These are phyloP conservation scores for Fusarium chaquense DNA, from an alignment of 2,329 filamentous ascomycete genomes.

Conservation along the genomic window DNA sequence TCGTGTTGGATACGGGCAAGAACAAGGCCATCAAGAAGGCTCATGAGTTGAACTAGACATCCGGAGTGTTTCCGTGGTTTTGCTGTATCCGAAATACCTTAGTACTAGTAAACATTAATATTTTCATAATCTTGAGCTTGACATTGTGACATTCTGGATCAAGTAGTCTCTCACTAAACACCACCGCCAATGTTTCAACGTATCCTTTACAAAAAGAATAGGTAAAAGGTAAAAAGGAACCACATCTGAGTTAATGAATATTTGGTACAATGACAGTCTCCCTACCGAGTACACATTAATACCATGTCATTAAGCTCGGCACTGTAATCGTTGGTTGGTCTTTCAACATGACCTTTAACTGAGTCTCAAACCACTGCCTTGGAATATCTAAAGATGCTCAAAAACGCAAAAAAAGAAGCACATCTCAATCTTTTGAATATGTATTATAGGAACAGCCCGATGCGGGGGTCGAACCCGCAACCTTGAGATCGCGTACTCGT, in stretches of 20 bases:
- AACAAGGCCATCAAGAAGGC: constrained; percentile 57
- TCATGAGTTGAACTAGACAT: constrained; percentile 54
- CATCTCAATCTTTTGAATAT: constrained; percentile 35
- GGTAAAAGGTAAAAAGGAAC: neutral
- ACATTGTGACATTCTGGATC: neutral
- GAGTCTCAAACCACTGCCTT: too few species aligned
- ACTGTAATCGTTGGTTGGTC: too few species aligned
- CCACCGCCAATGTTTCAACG: neutral
- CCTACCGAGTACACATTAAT: too few species aligned
- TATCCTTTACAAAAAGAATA: neutral
- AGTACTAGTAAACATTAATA: neutral
- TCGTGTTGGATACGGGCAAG: constrained; percentile 58
- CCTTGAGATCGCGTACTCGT: constrained; percentile 63
- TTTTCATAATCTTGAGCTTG: neutral
- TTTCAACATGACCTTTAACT: too few species aligned
- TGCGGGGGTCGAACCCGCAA: constrained; percentile 66
- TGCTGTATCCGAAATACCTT: neutral
- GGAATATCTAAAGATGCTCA: too few species aligned
- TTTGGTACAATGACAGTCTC: neutral
- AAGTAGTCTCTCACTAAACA: neutral
- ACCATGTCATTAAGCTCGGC: too few species aligned
- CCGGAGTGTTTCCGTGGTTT: neutral
- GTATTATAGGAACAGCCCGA: constrained; percentile 47
- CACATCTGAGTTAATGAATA: constrained; percentile 34
- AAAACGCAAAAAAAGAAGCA: constrained; percentile 26